These are phyloP conservation scores for Panellus pusillus DNA, from an alignment of 768 basidiomycete genomes.

Conservation along the genomic window DNA sequence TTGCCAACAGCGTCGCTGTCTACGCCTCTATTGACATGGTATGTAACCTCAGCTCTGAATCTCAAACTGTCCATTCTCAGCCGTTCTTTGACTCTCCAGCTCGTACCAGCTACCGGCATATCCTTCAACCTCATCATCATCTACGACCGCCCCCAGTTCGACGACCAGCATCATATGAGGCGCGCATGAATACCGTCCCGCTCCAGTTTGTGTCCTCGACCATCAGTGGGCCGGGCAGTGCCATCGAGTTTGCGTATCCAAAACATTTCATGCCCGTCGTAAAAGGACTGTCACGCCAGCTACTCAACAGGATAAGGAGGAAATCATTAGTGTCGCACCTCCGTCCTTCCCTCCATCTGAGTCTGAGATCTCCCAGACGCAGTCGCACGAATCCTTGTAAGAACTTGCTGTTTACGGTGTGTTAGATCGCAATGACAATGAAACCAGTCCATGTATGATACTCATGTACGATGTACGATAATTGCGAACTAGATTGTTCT, in stretches of 20 bases:
- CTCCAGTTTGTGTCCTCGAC: slow-evolving; percentile 8
- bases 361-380: background rate
- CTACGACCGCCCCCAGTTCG: background rate
- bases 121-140: slow-evolving; percentile 18
- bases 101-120: slow-evolving; percentile 17
- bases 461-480: background rate
- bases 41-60: background rate
- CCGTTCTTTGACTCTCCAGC: background rate
- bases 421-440: background rate
- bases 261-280: slow-evolving; percentile 12
- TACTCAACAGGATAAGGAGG: background rate
- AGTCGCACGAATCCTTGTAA: slow-evolving; percentile 7
- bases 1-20: slow-evolving; percentile 1
- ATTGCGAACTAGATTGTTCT: too few species aligned
- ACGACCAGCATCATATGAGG: background rate
- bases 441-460: slow-evolving; percentile 7
- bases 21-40: slow-evolving; percentile 10
- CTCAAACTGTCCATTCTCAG: background rate
- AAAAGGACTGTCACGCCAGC: background rate
- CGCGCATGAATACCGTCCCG: background rate
- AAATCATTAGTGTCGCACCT: too few species aligned
- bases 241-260: slow-evolving; percentile 21
- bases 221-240: slow-evolving; percentile 10
- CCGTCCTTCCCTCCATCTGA: too few species aligned
- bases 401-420: background rate